Conservation (phyloP, 441 rosid genomes). For the Erodium texanum region DNA sequence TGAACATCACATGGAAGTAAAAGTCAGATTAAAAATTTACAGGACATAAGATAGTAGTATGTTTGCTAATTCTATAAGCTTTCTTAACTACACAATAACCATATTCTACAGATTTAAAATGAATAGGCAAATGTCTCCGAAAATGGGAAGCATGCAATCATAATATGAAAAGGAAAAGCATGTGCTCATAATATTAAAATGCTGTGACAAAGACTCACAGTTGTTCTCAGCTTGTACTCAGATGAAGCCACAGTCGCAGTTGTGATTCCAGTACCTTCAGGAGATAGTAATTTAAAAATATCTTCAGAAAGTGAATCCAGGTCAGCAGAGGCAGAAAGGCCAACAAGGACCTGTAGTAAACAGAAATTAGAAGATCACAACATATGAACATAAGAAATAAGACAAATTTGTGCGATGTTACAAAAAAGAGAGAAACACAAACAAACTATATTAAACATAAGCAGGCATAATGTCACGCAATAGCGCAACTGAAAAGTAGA, state of each 20-base stretch:
- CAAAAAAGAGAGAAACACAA: not conserved
- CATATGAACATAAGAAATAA: not conserved
- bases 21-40: no score
- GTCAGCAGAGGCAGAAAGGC: constrained; percentile 42
- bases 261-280: constrained; percentile 25
- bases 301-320: constrained; percentile 41
- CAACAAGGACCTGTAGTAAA: constrained; percentile 44
- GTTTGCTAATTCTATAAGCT: no score
- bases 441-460: not conserved
- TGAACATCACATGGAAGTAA: no score
- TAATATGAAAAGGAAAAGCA: not conserved
- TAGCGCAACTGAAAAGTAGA: no score
- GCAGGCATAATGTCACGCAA: no score
- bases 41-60: no score
- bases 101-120: no score
- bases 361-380: not conserved
- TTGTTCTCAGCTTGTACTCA: constrained; percentile 61
- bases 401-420: not conserved
- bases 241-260: constrained; percentile 50
- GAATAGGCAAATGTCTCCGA: not conserved
- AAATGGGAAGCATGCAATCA: not conserved
- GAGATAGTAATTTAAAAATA: constrained; percentile 33
- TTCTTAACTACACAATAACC: no score
- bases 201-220: constrained; percentile 34
- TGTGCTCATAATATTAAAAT: not conserved